Percentiles rank a stretch among this genome's conserved stretches.
phyloP scores from a whole-genome alignment of 345 rosid genomes.

The Excoecaria cochinchinensis region DNA sequence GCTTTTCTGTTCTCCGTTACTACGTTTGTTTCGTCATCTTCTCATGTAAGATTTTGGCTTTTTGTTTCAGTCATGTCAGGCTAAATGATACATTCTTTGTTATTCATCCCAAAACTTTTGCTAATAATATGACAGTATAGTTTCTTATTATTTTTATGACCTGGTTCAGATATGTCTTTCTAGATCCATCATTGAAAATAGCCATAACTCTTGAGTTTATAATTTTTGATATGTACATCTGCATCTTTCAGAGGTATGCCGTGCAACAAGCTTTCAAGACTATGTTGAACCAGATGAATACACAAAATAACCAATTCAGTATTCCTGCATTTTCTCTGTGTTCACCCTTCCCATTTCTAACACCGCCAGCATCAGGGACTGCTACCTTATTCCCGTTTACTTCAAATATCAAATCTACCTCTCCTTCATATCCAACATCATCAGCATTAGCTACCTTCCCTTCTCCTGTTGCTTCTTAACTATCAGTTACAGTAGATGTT shows the following conservation, averaged over 20 bases:
- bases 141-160: not conserved
- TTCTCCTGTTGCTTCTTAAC: slow-evolving; percentile 44
- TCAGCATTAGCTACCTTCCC: slow-evolving; percentile 43
- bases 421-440: slow-evolving; percentile 42
- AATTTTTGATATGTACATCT: not conserved
- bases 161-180: slow-evolving; percentile 1
- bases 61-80: not conserved
- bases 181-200: slow-evolving; percentile 4
- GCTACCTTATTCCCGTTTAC: slow-evolving; percentile 13
- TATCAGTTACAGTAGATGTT: slow-evolving; percentile 64
- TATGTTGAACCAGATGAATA: slow-evolving; percentile 79
- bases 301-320: slow-evolving; percentile 61
- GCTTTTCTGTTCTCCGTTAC: not conserved
- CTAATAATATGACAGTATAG: not conserved
- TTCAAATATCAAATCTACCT: slow-evolving; percentile 9
- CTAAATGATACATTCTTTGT: not conserved
- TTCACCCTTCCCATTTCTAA: slow-evolving; percentile 67
- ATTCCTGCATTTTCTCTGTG: slow-evolving; percentile 53
- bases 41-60: not conserved
- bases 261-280: slow-evolving; percentile 94
- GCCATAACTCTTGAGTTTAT: not conserved
- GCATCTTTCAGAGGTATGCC: slow-evolving; percentile 68
- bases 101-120: not conserved
- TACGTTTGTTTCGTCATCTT: no score
- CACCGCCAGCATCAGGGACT: slow-evolving; percentile 47